These are phyloP conservation scores for Serendipita vermifera DNA, from an alignment of 768 basidiomycete genomes.

Conservation along the genomic window DNA sequence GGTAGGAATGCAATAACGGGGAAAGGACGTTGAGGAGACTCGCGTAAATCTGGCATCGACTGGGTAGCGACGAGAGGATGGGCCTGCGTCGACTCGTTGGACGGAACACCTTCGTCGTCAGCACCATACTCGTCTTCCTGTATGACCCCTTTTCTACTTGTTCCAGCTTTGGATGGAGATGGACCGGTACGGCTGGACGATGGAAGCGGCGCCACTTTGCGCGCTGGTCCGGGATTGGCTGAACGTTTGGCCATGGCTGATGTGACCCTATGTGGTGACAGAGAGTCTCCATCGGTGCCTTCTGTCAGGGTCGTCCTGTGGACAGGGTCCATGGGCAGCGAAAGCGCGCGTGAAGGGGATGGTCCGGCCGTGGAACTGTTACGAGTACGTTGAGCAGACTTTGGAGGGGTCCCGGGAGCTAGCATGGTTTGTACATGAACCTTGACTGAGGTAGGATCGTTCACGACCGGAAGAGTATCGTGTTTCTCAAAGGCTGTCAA, in stretches of 20 bases:
- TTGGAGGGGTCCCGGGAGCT: not conserved
- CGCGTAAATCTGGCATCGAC: conserved; percentile 5
- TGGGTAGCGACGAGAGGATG: not conserved
- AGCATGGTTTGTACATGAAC: not conserved
- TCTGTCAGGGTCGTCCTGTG: not conserved
- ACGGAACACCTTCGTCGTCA: not conserved
- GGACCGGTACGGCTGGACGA: not conserved
- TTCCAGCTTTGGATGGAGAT: not conserved
- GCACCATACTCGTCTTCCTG: not conserved
- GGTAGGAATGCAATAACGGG: not conserved
- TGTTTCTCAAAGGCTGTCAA: not conserved
- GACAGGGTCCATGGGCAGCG: not conserved
- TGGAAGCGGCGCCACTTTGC: not conserved
- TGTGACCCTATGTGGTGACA: not conserved
- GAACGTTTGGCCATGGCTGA: conserved; percentile 1
- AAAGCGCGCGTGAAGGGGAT: conserved; percentile 4
- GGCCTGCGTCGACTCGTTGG: not conserved
- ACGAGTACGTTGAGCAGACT: not conserved
- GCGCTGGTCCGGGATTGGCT: not conserved
- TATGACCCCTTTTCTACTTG: not conserved
- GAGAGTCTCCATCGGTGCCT: not conserved
- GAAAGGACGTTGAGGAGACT: not conserved
- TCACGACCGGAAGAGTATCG: not conserved
- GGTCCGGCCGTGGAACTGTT: not conserved
- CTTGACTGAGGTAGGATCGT: not conserved